Percentiles rank a stretch among this genome's conserved stretches.
Evolutionary conservation across 2,329 filamentous ascomycete genomes (phyloP).

Genomic region (Verticillium alfalfae): DNA sequence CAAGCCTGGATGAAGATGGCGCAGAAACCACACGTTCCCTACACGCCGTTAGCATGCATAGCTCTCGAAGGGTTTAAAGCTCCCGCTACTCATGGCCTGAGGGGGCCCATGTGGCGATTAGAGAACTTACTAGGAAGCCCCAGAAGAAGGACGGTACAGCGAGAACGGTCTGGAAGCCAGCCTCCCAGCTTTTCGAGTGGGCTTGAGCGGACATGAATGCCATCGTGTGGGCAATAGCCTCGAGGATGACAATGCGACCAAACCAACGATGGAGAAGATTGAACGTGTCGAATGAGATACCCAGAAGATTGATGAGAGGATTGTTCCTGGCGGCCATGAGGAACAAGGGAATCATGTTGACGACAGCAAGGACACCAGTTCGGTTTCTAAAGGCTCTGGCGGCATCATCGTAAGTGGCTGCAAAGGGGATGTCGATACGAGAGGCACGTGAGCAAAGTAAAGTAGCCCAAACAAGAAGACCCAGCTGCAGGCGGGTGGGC

Average conservation of each 20-base stretch:
- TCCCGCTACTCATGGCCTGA: not conserved
- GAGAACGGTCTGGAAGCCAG: conserved; percentile 27
- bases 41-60: conserved; percentile 7
- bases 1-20: conserved; percentile 63
- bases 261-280: conserved; percentile 79
- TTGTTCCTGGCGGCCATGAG: conserved; percentile 73
- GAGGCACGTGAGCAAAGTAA: too few relatives aligned
- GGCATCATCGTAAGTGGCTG: conserved; percentile 34
- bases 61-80: conserved; percentile 4
- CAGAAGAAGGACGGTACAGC: conserved; percentile 46
- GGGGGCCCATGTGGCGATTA: conserved; percentile 4
- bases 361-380: conserved; percentile 61
- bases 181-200: conserved; percentile 39
- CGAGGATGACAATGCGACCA: conserved; percentile 67
- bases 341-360: conserved; percentile 76
- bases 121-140: conserved; percentile 52
- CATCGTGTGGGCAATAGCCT: conserved; percentile 60
- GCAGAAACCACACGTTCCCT: conserved; percentile 56
- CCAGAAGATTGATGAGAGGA: conserved; percentile 65
- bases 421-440: conserved; percentile 60
- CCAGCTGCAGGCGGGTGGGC: conserved; percentile 58
- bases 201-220: conserved; percentile 48
- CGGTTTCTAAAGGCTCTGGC: conserved; percentile 57
- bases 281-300: conserved; percentile 77
- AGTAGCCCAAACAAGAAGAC: conserved; percentile 53